phyloP scores from a whole-genome alignment of 2,329 filamentous ascomycete genomes.

The Lecanicillium sp. region DNA sequence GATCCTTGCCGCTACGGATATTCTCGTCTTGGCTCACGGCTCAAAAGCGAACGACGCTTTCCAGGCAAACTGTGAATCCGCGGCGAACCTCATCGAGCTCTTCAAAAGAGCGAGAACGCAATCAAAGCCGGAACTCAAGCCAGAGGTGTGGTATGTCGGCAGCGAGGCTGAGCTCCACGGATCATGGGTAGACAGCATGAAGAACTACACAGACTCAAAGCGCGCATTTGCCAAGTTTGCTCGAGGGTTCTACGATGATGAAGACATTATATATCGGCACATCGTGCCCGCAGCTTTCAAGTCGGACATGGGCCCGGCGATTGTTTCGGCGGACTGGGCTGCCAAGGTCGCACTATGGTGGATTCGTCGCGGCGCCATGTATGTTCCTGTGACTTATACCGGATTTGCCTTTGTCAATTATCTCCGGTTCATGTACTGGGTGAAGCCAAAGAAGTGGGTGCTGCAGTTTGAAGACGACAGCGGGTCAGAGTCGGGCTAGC shows the following conservation, averaged over 20 bases:
- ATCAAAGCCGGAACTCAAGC: constrained; percentile 2
- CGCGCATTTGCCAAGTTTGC: constrained; percentile 10
- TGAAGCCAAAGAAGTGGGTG: background rate
- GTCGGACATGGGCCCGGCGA: constrained; percentile 10
- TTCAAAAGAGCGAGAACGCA: constrained; percentile 3
- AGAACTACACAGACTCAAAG: constrained; percentile 10
- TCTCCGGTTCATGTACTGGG: constrained; percentile 11
- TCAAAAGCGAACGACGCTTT: constrained; percentile 6
- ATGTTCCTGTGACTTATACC: constrained; percentile 13
- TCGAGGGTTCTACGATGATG: constrained; percentile 8
- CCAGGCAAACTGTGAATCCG: constrained; percentile 8
- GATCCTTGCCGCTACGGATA: constrained; percentile 9
- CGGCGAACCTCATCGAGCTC: constrained; percentile 7
- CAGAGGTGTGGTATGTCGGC: constrained; percentile 15
- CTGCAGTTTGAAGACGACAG: too few relatives aligned
- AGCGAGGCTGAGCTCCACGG: constrained; percentile 14
- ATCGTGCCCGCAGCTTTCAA: constrained; percentile 11
- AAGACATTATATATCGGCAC: constrained; percentile 8
- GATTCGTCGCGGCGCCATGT: constrained; percentile 11
- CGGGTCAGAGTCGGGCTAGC: too few relatives aligned
- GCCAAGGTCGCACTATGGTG: constrained; percentile 11
- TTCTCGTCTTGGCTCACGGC: constrained; percentile 11
- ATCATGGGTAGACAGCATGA: constrained; percentile 9
- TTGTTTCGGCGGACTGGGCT: constrained; percentile 11
- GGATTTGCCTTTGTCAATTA: constrained; percentile 11